These are phyloP conservation scores for Pseudocohnilembus persalinus DNA, from an alignment of 169 alveolate species.

Conservation along the genomic window DNA sequence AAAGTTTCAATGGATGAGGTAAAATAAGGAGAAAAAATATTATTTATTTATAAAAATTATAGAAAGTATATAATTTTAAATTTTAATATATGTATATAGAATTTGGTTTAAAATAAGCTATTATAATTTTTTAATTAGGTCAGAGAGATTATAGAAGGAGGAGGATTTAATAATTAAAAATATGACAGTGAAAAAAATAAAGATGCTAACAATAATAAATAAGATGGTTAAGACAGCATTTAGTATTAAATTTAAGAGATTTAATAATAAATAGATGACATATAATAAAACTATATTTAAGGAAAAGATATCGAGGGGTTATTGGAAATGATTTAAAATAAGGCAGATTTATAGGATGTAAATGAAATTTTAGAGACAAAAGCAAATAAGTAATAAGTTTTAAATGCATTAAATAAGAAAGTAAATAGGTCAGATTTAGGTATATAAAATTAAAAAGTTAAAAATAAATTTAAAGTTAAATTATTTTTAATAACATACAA, in stretches of 20 bases:
- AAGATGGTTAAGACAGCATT: too few species aligned
- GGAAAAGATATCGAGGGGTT: slow-evolving; percentile 6
- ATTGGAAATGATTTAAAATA: neutral
- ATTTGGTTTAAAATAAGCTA: neutral
- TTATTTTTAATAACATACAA: too few species aligned
- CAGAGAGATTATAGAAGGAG: neutral
- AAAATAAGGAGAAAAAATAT: neutral
- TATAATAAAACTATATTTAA: neutral
- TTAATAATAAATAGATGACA: slow-evolving; percentile 4
- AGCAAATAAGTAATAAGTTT: slow-evolving; percentile 65
- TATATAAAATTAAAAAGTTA: neutral
- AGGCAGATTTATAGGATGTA: slow-evolving; percentile 32
- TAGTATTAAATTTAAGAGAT: too few species aligned
- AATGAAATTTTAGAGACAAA: slow-evolving; percentile 50
- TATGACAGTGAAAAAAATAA: neutral
- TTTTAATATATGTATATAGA: neutral
- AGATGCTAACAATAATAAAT: too few species aligned
- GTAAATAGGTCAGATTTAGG: slow-evolving; percentile 62
- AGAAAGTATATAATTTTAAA: neutral
- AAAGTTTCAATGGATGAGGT: slow-evolving; percentile 60
- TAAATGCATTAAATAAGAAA: slow-evolving; percentile 63
- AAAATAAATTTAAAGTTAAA: too few species aligned
- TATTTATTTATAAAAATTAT: neutral
- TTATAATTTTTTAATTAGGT: slow-evolving; percentile 2
- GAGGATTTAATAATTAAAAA: neutral